phyloP scores from a whole-genome alignment of 768 basidiomycete genomes.

The Leucocoprinus birnbaumii region DNA sequence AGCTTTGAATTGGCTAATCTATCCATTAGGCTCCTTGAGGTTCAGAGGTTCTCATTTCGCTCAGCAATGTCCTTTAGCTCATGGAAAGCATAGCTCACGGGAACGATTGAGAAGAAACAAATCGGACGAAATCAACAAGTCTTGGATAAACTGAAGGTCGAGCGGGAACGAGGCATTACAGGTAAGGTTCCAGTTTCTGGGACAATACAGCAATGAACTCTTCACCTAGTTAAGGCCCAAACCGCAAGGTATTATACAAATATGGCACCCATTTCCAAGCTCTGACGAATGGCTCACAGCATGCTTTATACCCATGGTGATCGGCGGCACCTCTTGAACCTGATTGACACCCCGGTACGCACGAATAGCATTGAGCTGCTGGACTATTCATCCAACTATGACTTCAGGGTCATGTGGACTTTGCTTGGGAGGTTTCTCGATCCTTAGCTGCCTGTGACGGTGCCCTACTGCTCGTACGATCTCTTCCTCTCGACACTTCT shows the following conservation, averaged over 20 bases:
- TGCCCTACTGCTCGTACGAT: constrained; percentile 56
- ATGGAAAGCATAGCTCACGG: constrained; percentile 63
- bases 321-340: constrained; percentile 73
- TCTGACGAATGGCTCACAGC: constrained; percentile 32
- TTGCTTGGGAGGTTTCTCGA: constrained; percentile 94
- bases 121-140: constrained; percentile 79
- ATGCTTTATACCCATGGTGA: constrained; percentile 72
- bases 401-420: constrained; percentile 90
- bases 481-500: background rate
- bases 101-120: constrained; percentile 71
- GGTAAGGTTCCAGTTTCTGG: constrained; percentile 38
- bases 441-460: constrained; percentile 94
- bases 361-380: background rate
- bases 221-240: constrained; percentile 82
- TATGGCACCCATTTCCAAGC: background rate
- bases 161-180: constrained; percentile 95
- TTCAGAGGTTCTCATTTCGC: constrained; percentile 23
- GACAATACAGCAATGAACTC: constrained; percentile 3
- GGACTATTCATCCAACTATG: background rate
- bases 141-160: constrained; percentile 93
- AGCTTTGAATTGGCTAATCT: constrained; percentile 4
- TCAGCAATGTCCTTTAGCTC: constrained; percentile 4
- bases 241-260: constrained; percentile 65
- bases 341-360: constrained; percentile 92
- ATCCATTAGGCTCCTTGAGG: constrained; percentile 65